Base-by-base conservation (phyloP, 345 rosid genomes). In the Geranium brycei region DNA sequence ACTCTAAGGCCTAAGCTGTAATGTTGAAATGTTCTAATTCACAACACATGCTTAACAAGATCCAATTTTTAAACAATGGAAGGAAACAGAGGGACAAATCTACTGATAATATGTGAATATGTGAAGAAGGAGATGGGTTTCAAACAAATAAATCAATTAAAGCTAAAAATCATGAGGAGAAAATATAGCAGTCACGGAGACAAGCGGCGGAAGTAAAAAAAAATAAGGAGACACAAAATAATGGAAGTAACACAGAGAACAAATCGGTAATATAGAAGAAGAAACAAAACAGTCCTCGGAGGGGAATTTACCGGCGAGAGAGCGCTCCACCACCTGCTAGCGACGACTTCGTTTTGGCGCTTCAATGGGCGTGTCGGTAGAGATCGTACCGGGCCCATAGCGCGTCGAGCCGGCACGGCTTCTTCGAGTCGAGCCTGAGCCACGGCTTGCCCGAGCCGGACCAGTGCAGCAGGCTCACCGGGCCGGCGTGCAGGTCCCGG, bases 371-470 rank as follows among this genome's bases (percentile, higher is more conserved):
- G 19, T 71, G 76, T 57, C 84, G 80, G 73, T 81, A 81, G 77
- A 87, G 69, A 59, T 87, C 91, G 64, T 87, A 87, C 19, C 87
- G 88, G 8, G 82, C 78, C 95, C 95, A 87, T 0, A 83, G 71
- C 7, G 76, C 75, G 19, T 87, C 95, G 17, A 87, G 72, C 1
- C 91, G 91, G 69, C 95, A 87, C 19, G 91, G 78, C 57, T 73
- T 75, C 71, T 80, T 76, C 0, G 95, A 81, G 68, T 83, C 91
- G 8, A 87, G 82, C 74, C 95, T 75, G 59, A 81, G 70, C 95
- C 95, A 87, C 7, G 90, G 95, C 73, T 87, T 87, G 56, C 95
- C 95, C 69, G 88, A 82, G 55, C 95, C 95, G 13, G 95, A 87
- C 95, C 95, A 87, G 72, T 87, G 95, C 38, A 87, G 69, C 40